Conservation (phyloP, 352 stramenopile genomes). For the Globisporangium okanoganense region DNA sequence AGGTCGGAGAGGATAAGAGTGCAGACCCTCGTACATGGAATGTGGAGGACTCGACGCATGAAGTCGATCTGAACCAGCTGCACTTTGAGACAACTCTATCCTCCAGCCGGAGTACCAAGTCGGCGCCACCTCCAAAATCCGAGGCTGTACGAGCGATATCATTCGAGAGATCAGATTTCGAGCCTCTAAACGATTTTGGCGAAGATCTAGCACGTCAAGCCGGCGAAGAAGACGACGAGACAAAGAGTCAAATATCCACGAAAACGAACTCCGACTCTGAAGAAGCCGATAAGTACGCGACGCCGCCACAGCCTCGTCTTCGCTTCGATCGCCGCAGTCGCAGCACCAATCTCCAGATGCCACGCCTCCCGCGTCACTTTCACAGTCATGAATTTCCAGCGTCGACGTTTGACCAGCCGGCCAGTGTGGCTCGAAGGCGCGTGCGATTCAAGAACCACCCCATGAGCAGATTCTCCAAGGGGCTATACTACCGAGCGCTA, state of each 20-base stretch:
- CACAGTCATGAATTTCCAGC: conserved; percentile 20
- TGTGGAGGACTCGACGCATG: conserved; percentile 1
- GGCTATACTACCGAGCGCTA: conserved; percentile 50
- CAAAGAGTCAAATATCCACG: conserved; percentile 21
- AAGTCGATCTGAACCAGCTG: conserved; percentile 13
- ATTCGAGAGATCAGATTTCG: neutral
- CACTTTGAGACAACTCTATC: conserved; percentile 3
- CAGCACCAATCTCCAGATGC: conserved; percentile 18
- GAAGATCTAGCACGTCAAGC: neutral
- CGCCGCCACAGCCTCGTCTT: conserved; percentile 6
- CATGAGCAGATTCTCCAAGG: conserved; percentile 33
- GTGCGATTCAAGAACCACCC: conserved; percentile 45
- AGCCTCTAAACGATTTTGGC: neutral
- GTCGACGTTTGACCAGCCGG: conserved; percentile 21
- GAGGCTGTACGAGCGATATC: neutral
- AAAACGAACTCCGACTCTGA: conserved; percentile 26
- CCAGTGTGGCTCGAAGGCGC: conserved; percentile 33
- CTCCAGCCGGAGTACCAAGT: neutral
- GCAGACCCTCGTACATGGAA: conserved; percentile 7
- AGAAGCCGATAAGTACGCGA: conserved; percentile 13
- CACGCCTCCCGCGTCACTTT: conserved; percentile 4
- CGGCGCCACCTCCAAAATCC: neutral
- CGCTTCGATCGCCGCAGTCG: conserved; percentile 24
- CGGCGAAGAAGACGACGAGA: neutral
- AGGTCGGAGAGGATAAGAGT: neutral